Evolutionary conservation across 2,329 filamentous ascomycete genomes (phyloP), one percentile per base, ranked within the genome.

Genomic region (Cladosporium sp.): DNA sequence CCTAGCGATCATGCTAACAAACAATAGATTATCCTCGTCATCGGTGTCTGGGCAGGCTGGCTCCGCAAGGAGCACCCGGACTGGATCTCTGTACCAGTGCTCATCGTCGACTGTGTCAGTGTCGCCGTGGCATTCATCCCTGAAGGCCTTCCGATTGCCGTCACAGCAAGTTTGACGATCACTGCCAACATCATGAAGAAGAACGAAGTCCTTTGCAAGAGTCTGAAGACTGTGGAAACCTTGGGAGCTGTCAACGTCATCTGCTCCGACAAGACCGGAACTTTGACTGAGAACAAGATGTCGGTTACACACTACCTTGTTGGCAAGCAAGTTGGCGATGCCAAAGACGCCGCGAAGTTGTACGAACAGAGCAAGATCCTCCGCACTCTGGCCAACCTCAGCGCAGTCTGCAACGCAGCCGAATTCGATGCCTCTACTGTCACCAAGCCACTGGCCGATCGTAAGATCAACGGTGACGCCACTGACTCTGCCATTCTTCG

Each of bases 171-270:
- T 21, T 80, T 93, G 69, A 92, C 90, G 0, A 93, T 93, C 66
- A 89, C 87, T 1, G 90, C 91, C 23, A 91, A 89, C 69, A 84
- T 91, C 70, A 92, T 93, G 91, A 84, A 84, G 68, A 88, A 89
- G 78, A 89, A 92, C 76, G 89, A 90, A 73, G 88, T 93, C 52
- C 83, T 93, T 10, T 92, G 90, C 86, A 93, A 93, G 78, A 91
- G 88, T 0, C 81, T 93, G 56, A 91, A 91, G 78, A 92, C 90
- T 0, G 89, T 92, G 0, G 90, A 92, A 77, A 92, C 90, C 0
- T 82, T 92, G 0, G 90, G 90, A 0, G 84, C 88, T 0, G 89
- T 92, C 1, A 90, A 88, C 0, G 85, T 91, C 8, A 88, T 93
- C 49, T 91, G 90, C 74, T 91, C 89, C 0, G 90, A 92, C 75